phyloP scores from a whole-genome alignment of 2,329 filamentous ascomycete species.

The Penicillium sp. region DNA sequence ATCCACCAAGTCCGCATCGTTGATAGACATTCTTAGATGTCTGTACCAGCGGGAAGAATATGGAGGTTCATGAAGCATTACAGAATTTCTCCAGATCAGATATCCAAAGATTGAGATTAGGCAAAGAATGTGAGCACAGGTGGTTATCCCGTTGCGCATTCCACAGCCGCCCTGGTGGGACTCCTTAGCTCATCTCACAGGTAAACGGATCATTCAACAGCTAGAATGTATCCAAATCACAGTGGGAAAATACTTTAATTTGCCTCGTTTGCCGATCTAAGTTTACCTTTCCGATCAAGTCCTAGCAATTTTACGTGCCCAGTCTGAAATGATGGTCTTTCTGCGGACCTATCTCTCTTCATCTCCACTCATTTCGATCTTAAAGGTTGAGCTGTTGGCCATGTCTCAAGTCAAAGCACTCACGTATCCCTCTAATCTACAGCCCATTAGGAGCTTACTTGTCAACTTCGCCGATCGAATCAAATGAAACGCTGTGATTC shows the following conservation, averaged over 20 bases:
- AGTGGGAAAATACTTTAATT: too few species aligned
- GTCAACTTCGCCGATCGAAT: background rate
- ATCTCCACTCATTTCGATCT: background rate
- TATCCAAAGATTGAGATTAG: background rate
- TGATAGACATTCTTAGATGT: background rate
- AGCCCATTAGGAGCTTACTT: background rate
- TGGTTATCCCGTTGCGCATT: background rate
- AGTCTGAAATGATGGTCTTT: background rate
- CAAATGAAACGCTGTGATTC: background rate
- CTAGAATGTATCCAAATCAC: background rate
- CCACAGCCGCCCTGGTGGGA: background rate
- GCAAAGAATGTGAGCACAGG: background rate
- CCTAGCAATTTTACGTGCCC: background rate
- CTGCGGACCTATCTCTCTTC: background rate
- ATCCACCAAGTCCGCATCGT: constrained; percentile 8
- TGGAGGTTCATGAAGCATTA: background rate
- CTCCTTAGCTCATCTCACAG: background rate
- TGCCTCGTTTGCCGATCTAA: too few species aligned
- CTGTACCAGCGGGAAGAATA: background rate
- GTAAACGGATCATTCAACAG: background rate
- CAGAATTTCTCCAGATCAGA: background rate
- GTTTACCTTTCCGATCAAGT: background rate
- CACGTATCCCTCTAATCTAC: background rate
- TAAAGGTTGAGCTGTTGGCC: background rate
- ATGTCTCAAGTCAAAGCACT: background rate